Percentiles rank a stretch among this genome's conserved stretches.
Conservation (phyloP, 2,329 filamentous ascomycete genomes). For the Cladosporium colombiae region DNA sequence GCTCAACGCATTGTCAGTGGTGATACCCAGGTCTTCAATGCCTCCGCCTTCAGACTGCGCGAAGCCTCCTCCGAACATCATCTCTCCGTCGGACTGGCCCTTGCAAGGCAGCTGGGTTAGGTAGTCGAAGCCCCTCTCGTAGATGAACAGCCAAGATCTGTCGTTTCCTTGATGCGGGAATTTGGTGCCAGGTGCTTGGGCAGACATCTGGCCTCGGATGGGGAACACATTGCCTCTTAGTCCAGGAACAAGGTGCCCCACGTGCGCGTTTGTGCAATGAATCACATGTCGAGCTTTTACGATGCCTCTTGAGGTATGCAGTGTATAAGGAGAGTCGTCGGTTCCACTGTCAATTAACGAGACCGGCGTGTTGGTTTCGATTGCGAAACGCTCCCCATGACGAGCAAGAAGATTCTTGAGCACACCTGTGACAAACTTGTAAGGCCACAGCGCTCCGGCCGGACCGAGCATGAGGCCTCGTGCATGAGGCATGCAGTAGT, state of each 20-base stretch:
- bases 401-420: constrained; percentile 14
- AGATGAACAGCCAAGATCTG: constrained; percentile 22
- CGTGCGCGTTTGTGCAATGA: constrained; percentile 25
- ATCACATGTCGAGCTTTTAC: constrained; percentile 19
- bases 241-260: constrained; percentile 23
- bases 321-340: not conserved
- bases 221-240: constrained; percentile 23
- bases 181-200: constrained; percentile 14
- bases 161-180: constrained; percentile 12
- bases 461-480: not conserved
- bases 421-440: constrained; percentile 22
- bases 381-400: constrained; percentile 17
- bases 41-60: constrained; percentile 20
- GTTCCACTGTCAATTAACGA: not conserved
- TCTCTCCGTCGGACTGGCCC: constrained; percentile 1
- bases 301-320: not conserved
- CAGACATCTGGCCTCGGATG: constrained; percentile 27
- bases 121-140: constrained; percentile 24
- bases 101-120: constrained; percentile 21
- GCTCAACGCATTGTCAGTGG: constrained; percentile 17
- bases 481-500: not conserved
- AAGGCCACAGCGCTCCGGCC: constrained; percentile 24
- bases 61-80: constrained; percentile 25
- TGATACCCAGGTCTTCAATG: constrained; percentile 21
- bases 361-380: constrained; percentile 25